These are phyloP conservation scores for Triticum timopheevii DNA, from an alignment of 176 grass and related monocot species.

Conservation along the genomic window DNA sequence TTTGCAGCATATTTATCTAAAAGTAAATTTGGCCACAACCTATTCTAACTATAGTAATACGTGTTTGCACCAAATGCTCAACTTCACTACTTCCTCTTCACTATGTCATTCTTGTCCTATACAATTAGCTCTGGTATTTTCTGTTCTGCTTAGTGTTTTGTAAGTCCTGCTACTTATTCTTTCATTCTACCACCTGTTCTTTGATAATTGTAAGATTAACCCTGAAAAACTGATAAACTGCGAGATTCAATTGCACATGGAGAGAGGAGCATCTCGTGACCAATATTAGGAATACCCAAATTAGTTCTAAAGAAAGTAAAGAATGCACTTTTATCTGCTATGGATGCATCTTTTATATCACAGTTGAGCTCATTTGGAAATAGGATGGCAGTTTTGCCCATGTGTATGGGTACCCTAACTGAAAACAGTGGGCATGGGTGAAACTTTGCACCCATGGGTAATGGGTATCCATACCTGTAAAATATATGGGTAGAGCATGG, in stretches of 20 bases:
- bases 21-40: not conserved
- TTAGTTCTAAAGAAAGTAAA: constrained; percentile 12
- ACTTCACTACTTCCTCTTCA: not conserved
- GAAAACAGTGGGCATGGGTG: too few species aligned
- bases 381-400: too few species aligned
- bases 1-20: not conserved
- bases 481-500: too few species aligned
- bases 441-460: too few species aligned
- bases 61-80: not conserved
- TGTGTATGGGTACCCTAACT: too few species aligned
- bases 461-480: too few species aligned
- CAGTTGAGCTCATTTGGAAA: not conserved
- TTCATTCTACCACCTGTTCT: not conserved
- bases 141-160: not conserved
- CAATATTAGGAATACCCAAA: not conserved
- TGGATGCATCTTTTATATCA: constrained; percentile 16
- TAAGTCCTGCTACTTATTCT: not conserved
- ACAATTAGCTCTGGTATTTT: not conserved
- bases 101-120: not conserved
- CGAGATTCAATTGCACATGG: not conserved
- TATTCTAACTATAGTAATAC: not conserved
- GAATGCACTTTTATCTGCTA: not conserved
- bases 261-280: not conserved
- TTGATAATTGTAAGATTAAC: not conserved
- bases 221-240: not conserved